Conservation (phyloP, 768 basidiomycete genomes). For the Leccinum subtestaceum region DNA sequence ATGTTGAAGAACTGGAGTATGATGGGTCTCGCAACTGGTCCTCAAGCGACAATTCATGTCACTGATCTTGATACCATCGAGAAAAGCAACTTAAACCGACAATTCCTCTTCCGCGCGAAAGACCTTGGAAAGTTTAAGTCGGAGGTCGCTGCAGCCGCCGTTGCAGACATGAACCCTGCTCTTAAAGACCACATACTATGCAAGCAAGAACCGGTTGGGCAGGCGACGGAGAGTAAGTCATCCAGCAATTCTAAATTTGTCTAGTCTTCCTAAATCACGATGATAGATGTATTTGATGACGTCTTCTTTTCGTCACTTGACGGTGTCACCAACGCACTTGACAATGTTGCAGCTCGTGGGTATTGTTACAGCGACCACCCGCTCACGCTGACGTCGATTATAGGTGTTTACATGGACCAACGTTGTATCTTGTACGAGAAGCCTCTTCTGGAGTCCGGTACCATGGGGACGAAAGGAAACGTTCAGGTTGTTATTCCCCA, state of each 20-base stretch:
- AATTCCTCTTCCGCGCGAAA: conserved; percentile 96
- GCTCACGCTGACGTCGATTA: conserved; percentile 5
- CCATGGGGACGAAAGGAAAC: conserved; percentile 97
- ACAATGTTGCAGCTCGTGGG: conserved; percentile 94
- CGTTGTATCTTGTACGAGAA: conserved; percentile 97
- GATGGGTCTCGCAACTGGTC: conserved; percentile 89
- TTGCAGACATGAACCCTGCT: conserved; percentile 94
- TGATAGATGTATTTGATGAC: conserved; percentile 79
- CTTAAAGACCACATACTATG: conserved; percentile 80
- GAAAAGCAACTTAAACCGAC: conserved; percentile 97
- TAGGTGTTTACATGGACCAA: conserved; percentile 97
- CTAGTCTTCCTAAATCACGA: conserved; percentile 11
- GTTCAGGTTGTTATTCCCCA: conserved; percentile 93
- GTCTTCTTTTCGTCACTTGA: conserved; percentile 85
- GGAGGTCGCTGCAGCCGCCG: conserved; percentile 88
- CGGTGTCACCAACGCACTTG: conserved; percentile 95
- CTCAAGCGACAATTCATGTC: conserved; percentile 80
- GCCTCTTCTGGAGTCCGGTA: conserved; percentile 94
- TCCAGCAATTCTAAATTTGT: background rate
- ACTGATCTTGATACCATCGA: conserved; percentile 99
- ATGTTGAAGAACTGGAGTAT: conserved; percentile 99
- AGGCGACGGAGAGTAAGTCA: conserved; percentile 83
- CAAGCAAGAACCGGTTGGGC: conserved; percentile 91
- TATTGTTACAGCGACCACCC: conserved; percentile 7
- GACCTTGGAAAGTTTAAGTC: conserved; percentile 97